Evolutionary conservation across 352 stramenopile genomes (phyloP).

Genomic region (Thraustochytrium striatum): DNA sequence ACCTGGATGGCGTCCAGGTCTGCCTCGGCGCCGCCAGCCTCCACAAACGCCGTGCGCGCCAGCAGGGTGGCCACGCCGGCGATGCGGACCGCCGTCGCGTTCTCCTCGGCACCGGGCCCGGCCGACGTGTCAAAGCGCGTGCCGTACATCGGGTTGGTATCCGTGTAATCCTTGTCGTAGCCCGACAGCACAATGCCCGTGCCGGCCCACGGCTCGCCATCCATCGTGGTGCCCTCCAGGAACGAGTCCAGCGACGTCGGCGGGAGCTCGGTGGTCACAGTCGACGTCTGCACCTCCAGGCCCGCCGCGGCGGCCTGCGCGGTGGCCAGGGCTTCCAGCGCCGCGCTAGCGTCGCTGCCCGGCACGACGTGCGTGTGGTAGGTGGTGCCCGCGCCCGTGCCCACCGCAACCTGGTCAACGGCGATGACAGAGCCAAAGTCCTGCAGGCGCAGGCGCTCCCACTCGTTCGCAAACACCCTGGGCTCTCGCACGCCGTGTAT

Average conservation of each 20-base stretch:
- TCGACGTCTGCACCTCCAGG: not conserved
- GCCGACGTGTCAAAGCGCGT: not conserved
- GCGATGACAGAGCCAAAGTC: constrained; percentile 9
- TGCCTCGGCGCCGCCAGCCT: not conserved
- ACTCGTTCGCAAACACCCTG: constrained; percentile 1
- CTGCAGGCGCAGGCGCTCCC: not conserved
- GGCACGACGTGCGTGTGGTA: constrained; percentile 10
- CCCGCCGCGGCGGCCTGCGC: not conserved
- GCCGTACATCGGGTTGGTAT: constrained; percentile 7
- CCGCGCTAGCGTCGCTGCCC: not conserved
- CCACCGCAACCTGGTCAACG: constrained; percentile 8
- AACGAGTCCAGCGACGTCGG: constrained; percentile 37
- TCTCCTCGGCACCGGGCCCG: not conserved
- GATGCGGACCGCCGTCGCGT: constrained; percentile 9
- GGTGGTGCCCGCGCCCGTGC: not conserved
- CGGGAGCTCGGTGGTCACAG: not conserved
- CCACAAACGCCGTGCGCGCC: constrained; percentile 29
- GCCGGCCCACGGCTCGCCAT: not conserved
- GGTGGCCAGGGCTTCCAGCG: not conserved
- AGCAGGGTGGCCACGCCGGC: constrained; percentile 20
- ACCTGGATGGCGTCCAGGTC: not conserved
- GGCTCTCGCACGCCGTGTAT: not conserved
- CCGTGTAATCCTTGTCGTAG: not conserved
- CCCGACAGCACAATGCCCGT: constrained; percentile 13
- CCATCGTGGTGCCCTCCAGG: not conserved